phyloP scores from a whole-genome alignment of 345 rosid species.

The Syzygium jambos region DNA sequence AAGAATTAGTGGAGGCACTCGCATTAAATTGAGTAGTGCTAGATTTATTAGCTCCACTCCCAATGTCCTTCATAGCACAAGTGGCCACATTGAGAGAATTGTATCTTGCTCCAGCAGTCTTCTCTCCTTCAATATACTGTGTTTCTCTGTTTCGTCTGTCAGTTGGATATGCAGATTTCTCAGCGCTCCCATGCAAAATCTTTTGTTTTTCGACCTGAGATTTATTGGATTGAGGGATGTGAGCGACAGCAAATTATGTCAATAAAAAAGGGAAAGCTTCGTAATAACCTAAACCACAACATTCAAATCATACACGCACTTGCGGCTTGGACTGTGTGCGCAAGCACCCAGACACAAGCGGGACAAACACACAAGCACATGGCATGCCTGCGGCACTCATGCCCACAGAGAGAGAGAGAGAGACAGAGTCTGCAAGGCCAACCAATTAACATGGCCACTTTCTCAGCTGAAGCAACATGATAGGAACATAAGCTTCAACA shows the following conservation, averaged over 20 bases:
- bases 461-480: background rate
- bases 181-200: conserved; percentile 62
- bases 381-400: background rate
- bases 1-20: conserved; percentile 15
- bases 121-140: conserved; percentile 1
- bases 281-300: background rate
- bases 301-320: background rate
- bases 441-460: no score
- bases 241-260: background rate
- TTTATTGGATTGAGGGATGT: background rate
- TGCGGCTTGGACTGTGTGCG: background rate
- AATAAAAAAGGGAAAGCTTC: background rate
- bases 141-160: conserved; percentile 15
- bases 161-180: conserved; percentile 23
- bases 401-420: background rate
- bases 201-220: conserved; percentile 75
- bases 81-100: background rate
- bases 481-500: background rate
- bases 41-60: background rate
- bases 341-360: background rate
- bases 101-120: background rate
- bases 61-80: background rate
- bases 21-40: conserved; percentile 13
- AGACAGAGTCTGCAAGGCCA: no score
- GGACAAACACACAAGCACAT: background rate